Base-by-base conservation (phyloP, 2,329 filamentous ascomycete species). In the Aspergillus fumigatiaffinis region DNA sequence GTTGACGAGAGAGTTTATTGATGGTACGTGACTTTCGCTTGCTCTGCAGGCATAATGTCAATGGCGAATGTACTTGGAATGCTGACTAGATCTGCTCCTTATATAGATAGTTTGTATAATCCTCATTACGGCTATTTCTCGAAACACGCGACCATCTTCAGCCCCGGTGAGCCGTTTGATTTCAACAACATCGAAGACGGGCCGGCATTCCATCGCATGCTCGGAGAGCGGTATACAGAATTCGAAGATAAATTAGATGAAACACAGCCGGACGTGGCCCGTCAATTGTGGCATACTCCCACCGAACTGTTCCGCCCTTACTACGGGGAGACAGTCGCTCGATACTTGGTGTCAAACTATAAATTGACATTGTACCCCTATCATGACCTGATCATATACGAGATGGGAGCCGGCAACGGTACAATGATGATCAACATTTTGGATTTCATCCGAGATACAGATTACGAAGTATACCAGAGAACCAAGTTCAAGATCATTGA, bases 381-480 rank as follows among this genome's bases (percentile, higher is more conserved):
- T 79, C 88, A 97, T 76, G 94, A 99, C 76, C 84, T 99, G 53
- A 90, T 96, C 67, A 95, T 99, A 73, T 99, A 97, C 82, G 94
- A 99, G 74, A 96, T 99, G 89, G 94, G 94, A 53, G 94, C 94
- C 42, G 94, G 94, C 67, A 93, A 96, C 68, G 94, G 94, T 61
- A 99, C 95, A 0, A 84, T 99, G 71, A 99, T 99, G 94, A 83
- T 94, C 71, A 99, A 99, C 75, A 92, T 99, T 57, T 83, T 99
- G 60, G 93, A 99, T 80, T 96, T 95, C 75, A 96, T 99, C 73
- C 90, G 92, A 61, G 88, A 90, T 63, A 83, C 87, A 48, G 90
- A 97, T 67, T 91, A 92, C 0, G 89, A 92, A 63, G 93, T 99
- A 32, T 99, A 99, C 76, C 88, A 90, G 67, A 87, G 94, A 57